Conservation (phyloP, 1,284 basidiomycete species). For the Vanrija sp. region DNA sequence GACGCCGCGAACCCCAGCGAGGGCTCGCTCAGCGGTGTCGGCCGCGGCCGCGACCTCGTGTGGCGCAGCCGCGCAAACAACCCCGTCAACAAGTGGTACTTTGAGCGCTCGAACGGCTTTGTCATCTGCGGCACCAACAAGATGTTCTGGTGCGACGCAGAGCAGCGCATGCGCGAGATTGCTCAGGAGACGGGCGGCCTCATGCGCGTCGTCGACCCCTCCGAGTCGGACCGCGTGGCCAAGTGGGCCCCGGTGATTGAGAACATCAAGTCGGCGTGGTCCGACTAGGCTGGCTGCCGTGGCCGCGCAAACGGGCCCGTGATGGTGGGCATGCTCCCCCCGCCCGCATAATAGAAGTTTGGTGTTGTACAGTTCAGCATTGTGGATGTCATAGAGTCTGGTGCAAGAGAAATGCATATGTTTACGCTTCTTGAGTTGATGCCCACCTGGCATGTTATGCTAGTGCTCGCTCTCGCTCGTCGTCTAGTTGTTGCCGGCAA, state of each 20-base stretch:
- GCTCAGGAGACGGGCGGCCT: constrained; percentile 36
- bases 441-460: neutral
- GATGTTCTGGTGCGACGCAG: constrained; percentile 98
- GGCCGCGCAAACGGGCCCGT: neutral
- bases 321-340: neutral
- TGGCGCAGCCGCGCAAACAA: constrained; percentile 92
- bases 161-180: constrained; percentile 51
- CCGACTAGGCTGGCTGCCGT: neutral
- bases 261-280: constrained; percentile 78
- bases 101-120: constrained; percentile 90
- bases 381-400: neutral
- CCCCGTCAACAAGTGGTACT: constrained; percentile 99
- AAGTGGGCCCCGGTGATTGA: constrained; percentile 70
- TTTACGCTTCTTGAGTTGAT: too few relatives aligned
- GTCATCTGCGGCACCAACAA: constrained; percentile 68
- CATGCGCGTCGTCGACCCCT: constrained; percentile 71
- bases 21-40: constrained; percentile 82
- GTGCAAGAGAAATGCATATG: neutral
- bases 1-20: constrained; percentile 90
- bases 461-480: neutral
- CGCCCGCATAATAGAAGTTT: neutral
- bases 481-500: constrained; percentile 32
- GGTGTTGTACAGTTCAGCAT: constrained; percentile 1
- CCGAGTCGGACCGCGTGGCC: constrained; percentile 71
- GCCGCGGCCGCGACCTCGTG: constrained; percentile 87